These are phyloP conservation scores for Elymus sibiricus DNA, from an alignment of 176 grass and related monocot genomes.

Conservation along the genomic window DNA sequence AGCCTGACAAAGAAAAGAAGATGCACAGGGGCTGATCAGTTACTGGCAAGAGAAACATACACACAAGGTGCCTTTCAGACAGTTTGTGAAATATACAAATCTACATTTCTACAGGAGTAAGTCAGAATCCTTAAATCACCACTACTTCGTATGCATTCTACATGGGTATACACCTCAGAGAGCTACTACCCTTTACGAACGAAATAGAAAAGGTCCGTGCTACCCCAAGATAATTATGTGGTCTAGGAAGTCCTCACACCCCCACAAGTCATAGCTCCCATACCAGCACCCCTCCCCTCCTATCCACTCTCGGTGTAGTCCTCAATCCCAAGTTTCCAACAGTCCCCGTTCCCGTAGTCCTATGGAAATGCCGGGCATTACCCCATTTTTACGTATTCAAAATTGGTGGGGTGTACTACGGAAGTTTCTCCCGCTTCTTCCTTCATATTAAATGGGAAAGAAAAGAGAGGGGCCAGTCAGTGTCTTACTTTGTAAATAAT, in stretches of 20 bases:
- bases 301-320: neutral
- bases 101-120: neutral
- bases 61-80: neutral
- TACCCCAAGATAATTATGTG: neutral
- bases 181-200: neutral
- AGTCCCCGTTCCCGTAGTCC: neutral
- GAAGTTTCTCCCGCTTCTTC: neutral
- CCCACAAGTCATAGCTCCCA: neutral
- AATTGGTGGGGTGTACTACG: neutral
- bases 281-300: neutral
- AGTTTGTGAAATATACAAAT: neutral
- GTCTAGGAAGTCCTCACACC: neutral
- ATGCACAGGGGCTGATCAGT: constrained; percentile 6
- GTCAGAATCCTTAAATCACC: neutral
- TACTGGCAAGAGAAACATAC: neutral
- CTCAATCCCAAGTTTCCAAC: neutral
- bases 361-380: neutral
- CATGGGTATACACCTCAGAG: neutral
- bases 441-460: neutral
- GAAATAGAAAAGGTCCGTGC: neutral
- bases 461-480: neutral
- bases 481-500: constrained; percentile 77
- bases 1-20: constrained; percentile 49
- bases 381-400: neutral
- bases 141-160: neutral